A percentile compares a stretch with the other conserved stretches of the same genome.
Conservation (phyloP, 179 eudicot genomes). For the Spergularia azorica region DNA sequence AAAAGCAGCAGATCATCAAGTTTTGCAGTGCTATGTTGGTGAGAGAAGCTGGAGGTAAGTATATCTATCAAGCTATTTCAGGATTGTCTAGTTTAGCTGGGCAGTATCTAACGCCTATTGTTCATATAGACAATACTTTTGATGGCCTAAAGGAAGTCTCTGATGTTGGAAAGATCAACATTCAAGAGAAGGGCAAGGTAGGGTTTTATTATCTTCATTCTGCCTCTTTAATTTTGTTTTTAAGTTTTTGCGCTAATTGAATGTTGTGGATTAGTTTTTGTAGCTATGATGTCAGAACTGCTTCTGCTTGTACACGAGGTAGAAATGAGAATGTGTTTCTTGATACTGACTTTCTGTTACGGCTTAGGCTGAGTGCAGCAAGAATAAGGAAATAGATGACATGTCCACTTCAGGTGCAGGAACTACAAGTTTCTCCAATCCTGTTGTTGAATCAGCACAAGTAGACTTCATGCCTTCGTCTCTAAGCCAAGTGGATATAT, state of each 20-base stretch:
- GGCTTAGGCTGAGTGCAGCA: constrained; percentile 31
- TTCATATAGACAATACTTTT: constrained; percentile 29
- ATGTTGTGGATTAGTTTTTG: not conserved
- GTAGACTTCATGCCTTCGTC: constrained; percentile 79
- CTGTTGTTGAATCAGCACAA: constrained; percentile 29
- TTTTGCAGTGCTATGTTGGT: constrained; percentile 17
- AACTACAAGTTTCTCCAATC: constrained; percentile 21
- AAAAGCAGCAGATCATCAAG: constrained; percentile 34
- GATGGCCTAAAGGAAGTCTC: constrained; percentile 24
- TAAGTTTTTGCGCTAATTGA: not conserved
- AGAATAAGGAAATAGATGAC: constrained; percentile 29
- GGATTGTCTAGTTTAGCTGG: not conserved
- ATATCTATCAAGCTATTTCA: not conserved
- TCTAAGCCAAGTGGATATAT: constrained; percentile 82
- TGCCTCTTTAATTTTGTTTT: not conserved
- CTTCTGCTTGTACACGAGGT: not conserved
- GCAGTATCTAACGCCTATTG: constrained; percentile 22
- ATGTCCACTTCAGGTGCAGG: constrained; percentile 34
- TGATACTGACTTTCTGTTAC: constrained; percentile 15
- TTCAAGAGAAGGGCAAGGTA: constrained; percentile 37
- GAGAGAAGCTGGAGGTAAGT: constrained; percentile 41
- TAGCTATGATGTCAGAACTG: not conserved
- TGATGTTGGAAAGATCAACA: constrained; percentile 16
- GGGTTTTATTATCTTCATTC: constrained; percentile 8
- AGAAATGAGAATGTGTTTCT: not conserved